A percentile compares a stretch with the other conserved stretches of the same genome.
Evolutionary conservation across 2,329 filamentous ascomycete species (phyloP).

Genomic region (Escovopsis weberi): DNA sequence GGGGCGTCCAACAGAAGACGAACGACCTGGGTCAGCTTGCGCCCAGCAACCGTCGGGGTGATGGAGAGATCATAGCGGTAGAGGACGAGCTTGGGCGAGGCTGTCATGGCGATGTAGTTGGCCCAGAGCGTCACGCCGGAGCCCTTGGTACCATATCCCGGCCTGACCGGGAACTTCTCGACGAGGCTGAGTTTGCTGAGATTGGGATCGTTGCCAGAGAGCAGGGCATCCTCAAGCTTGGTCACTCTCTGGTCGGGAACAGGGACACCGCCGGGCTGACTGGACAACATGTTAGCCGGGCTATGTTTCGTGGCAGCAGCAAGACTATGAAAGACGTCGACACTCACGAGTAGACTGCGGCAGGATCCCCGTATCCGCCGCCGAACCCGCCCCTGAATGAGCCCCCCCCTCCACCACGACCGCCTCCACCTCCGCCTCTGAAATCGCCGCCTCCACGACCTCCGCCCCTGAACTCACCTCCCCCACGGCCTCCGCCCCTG

Average conservation of each 20-base stretch:
- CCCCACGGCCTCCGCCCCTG: conserved; percentile 1
- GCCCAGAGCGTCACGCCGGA: conserved; percentile 5
- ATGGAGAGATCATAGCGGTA: conserved; percentile 6
- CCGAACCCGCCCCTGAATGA: background rate
- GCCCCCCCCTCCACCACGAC: background rate
- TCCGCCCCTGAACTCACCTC: conserved; percentile 2
- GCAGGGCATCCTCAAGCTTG: conserved; percentile 5
- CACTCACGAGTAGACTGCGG: conserved; percentile 3
- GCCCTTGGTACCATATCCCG: conserved; percentile 7
- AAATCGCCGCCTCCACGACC: background rate
- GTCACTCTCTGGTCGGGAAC: conserved; percentile 1
- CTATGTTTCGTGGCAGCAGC: background rate
- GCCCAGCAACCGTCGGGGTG: conserved; percentile 1
- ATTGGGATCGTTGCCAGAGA: background rate
- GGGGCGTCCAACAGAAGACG: conserved; percentile 11
- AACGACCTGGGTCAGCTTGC: conserved; percentile 6
- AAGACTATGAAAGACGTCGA: background rate
- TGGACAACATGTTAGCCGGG: background rate
- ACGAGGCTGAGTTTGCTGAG: conserved; percentile 2
- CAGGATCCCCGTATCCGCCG: background rate
- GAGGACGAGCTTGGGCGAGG: conserved; percentile 4
- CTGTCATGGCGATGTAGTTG: conserved; percentile 7
- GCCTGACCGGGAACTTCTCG: conserved; percentile 5
- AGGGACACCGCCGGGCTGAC: conserved; percentile 1
- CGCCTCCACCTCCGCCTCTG: conserved; percentile 1